Conservation (phyloP, 2,329 filamentous ascomycete genomes). For the Pseudovirgaria hyperparasitica region DNA sequence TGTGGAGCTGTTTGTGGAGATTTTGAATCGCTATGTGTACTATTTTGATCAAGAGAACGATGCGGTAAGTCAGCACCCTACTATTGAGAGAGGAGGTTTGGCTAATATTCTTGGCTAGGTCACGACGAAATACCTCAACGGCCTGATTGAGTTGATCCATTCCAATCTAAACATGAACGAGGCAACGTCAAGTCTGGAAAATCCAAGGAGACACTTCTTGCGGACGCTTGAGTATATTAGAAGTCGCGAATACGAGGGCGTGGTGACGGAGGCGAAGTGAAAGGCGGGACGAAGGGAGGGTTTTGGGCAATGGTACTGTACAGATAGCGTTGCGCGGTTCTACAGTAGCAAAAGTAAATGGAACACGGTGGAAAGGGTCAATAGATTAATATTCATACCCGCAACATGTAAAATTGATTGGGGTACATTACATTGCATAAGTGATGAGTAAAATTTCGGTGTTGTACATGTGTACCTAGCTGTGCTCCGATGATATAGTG, state of each 20-base stretch:
- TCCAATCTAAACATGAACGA: conserved; percentile 84
- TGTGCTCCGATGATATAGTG: too few relatives aligned
- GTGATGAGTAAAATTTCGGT: too few relatives aligned
- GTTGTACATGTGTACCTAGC: too few relatives aligned
- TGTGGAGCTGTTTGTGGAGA: conserved; percentile 96
- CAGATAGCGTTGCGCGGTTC: too few relatives aligned
- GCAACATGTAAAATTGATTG: too few relatives aligned
- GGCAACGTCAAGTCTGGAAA: conserved; percentile 72
- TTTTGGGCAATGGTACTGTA: too few relatives aligned
- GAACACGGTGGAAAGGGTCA: too few relatives aligned
- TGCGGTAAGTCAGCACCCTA: conserved; percentile 43
- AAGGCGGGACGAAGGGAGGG: too few relatives aligned
- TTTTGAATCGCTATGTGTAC: conserved; percentile 95
- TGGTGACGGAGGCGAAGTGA: conserved; percentile 55
- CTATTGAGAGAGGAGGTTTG: background rate
- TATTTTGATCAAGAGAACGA: conserved; percentile 99
- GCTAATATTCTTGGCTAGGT: conserved; percentile 39
- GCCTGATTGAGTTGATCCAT: conserved; percentile 94
- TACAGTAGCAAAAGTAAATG: too few relatives aligned
- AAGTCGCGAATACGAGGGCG: conserved; percentile 82
- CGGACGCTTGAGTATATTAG: conserved; percentile 89
- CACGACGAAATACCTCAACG: conserved; percentile 95
- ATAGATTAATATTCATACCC: too few relatives aligned
- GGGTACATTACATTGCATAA: too few relatives aligned
- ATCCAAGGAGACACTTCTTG: conserved; percentile 85